Conservation (phyloP, 2,329 filamentous ascomycete genomes). For the Colletotrichum lini region DNA sequence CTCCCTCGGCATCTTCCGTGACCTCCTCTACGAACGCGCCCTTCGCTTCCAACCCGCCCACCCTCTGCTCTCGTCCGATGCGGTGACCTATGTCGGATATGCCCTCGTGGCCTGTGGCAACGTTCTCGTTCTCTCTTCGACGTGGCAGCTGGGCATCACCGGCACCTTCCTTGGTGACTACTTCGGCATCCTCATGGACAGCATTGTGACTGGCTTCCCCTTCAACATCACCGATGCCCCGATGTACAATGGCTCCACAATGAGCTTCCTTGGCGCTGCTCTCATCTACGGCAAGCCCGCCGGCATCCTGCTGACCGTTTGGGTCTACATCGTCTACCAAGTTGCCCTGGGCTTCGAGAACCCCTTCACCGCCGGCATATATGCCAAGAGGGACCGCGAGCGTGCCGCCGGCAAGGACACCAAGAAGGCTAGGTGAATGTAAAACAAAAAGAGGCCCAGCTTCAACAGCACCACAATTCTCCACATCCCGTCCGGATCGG, state of each 20-base stretch:
- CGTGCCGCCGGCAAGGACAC: constrained; percentile 61
- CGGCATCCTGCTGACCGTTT: constrained; percentile 80
- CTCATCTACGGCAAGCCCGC: constrained; percentile 90
- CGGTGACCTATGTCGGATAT: constrained; percentile 75
- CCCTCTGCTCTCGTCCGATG: constrained; percentile 75
- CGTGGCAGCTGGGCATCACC: constrained; percentile 92
- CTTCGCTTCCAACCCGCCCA: constrained; percentile 83
- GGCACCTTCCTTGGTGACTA: constrained; percentile 98
- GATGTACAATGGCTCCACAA: constrained; percentile 96
- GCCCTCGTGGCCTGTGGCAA: constrained; percentile 83
- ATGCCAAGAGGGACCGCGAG: constrained; percentile 83
- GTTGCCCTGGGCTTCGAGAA: constrained; percentile 90
- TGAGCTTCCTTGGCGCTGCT: constrained; percentile 92
- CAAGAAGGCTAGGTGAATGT: constrained; percentile 67
- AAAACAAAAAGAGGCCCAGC: constrained; percentile 27
- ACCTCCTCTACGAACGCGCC: constrained; percentile 88
- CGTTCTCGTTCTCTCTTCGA: constrained; percentile 87
- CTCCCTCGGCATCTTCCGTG: constrained; percentile 89
- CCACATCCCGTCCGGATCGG: constrained; percentile 25
- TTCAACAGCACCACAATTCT: constrained; percentile 41
- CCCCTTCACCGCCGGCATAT: constrained; percentile 94
- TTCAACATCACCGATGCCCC: constrained; percentile 93
- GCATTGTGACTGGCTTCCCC: constrained; percentile 93
- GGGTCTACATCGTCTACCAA: constrained; percentile 84
- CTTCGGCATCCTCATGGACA: constrained; percentile 97